These are phyloP conservation scores for Camellia granthamiana DNA, from an alignment of 148 eudicot species.

Conservation along the genomic window DNA sequence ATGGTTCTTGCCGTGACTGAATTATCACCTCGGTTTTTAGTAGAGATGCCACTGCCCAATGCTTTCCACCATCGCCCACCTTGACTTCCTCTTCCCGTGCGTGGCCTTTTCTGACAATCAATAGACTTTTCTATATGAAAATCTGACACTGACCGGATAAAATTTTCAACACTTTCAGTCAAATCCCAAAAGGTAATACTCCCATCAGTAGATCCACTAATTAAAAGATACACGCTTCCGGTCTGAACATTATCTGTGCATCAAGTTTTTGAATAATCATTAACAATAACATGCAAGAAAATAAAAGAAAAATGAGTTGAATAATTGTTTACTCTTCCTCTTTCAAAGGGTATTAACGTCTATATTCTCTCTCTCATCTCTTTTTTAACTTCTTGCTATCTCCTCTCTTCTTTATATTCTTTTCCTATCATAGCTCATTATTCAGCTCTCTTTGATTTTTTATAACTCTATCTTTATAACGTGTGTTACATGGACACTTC, in stretches of 20 bases:
- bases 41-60: slow-evolving; percentile 21
- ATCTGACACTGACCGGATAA: slow-evolving; percentile 48
- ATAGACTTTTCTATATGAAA: slow-evolving; percentile 48
- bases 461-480: no score
- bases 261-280: slow-evolving; percentile 7
- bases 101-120: slow-evolving; percentile 85
- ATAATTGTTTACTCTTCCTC: no score
- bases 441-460: no score
- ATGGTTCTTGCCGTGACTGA: slow-evolving; percentile 17
- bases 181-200: slow-evolving; percentile 95
- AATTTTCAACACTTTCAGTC: slow-evolving; percentile 57
- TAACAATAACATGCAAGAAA: not conserved
- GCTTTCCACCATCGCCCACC: slow-evolving; percentile 97
- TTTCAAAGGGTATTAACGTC: no score
- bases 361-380: no score
- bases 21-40: slow-evolving; percentile 23
- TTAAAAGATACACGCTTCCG: slow-evolving; percentile 53
- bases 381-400: no score
- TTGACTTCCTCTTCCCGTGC: slow-evolving; percentile 99
- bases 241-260: slow-evolving; percentile 46
- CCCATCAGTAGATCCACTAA: slow-evolving; percentile 96
- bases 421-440: no score
- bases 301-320: not conserved
- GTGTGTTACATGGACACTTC: no score
- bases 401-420: no score